Base-by-base conservation (phyloP, 2,329 filamentous ascomycete species). In the Phoma sp. region DNA sequence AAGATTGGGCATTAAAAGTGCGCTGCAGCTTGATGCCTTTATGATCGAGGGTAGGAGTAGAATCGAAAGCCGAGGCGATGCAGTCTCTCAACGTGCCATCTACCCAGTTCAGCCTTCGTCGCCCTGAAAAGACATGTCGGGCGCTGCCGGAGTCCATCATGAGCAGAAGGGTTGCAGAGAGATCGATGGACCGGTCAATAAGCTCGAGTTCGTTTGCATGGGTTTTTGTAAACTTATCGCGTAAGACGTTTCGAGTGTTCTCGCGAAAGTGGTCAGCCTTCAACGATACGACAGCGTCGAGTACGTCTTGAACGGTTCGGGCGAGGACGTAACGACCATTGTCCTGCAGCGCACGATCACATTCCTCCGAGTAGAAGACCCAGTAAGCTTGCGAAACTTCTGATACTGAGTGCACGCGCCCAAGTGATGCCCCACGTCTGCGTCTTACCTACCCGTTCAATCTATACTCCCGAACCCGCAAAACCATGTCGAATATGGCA, bases 221-320 rank as follows among this genome's bases (percentile, higher is more conserved):
- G 7, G 27, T 7, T 15, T 46, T 58, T 7, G 54, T 48, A 3
- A 61, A 51, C 43, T 53, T 61, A 7, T 7, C 10, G 2, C 43
- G 43, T 13, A 63, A 35, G 0, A 15, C 12, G 17, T 50, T 9
- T 43, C 31, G 43, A 15, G 63, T 60, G 7, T 48, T 21, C 5
- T 55, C 41, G 6, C 60, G 52, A n/a, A 33, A 19, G 5, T 35
- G 10, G 17, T 46, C 22, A 3, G 45, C 19, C 39, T 61, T 45
- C 1, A 69, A 22, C 13, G 46, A 36, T 6, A 12, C 7, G 3
- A 55, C 55, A 13, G 63, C 53, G 9, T 67, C 64, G 19, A 62
- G 25, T 8, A 69, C 46, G 36, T 69, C 57, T 33, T 58, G 52
- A 29, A 67, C 64, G 4, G 56, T 64, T 15, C 62, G 54, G 3